Evolutionary conservation across 768 basidiomycete genomes (phyloP), one percentile per base, ranked within the genome.

Genomic region (Tulasnella sp.): DNA sequence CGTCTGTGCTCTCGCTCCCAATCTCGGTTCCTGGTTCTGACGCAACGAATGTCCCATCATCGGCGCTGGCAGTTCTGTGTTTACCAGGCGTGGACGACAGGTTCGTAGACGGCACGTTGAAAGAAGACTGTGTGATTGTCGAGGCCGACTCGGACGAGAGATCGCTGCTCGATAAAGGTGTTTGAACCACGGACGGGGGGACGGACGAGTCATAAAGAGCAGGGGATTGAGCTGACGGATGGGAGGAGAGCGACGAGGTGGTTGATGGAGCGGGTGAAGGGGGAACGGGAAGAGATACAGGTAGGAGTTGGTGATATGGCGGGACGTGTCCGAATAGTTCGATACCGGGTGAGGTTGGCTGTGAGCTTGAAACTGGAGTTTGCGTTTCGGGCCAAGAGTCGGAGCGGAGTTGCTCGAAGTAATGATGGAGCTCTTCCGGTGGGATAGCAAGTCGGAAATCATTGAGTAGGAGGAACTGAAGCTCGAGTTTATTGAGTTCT

Each of bases 401-500:
- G 40, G 87, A 80, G 68, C 96, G 84, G 68, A 99, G 86, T 75
- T 95, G 90, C 77, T 95, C 92, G 1, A 94, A 94, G 79, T 98
- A 99, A 69, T 88, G 86, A 80, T 97, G 94, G 91, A 98, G 94
- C 80, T 98, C 96, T 19, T 90, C 88, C 9, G 86, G 83, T 1
- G 90, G 88, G 77, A 99, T 92, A 76, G 91, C 90, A 68, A 99
- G 85, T 17, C 88, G 83, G 78, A 99, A 99, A 82, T 98, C 93
- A 80, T 98, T 99, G 8, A 98, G 86, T 6, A 98, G 89, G 5
- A 98, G 84, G 79, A 99, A 99, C 76, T 98, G 97, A 1, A 99
- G 88, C 78, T 99, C 97, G 67, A 99, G 88, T 77, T 95, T 93
- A 80, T 99, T 98, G 66, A 99, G 87, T 79, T 96, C 94, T 40